Percentiles rank a stretch among this genome's conserved stretches.
These are phyloP conservation scores for Caloboletus firmus DNA, from an alignment of 1,284 basidiomycete genomes.

Conservation along the genomic window DNA sequence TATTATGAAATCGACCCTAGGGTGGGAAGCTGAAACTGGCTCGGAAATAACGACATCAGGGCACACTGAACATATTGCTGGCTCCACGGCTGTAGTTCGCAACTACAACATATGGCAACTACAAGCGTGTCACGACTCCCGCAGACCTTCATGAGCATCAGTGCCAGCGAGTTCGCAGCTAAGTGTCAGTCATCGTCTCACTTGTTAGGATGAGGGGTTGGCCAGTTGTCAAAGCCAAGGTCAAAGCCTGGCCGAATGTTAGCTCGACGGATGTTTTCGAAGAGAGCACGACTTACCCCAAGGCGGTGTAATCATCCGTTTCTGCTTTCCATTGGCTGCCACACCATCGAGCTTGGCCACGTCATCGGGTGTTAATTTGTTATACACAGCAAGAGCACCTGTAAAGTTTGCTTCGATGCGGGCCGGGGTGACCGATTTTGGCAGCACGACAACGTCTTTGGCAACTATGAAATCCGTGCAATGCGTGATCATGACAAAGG, in stretches of 20 bases:
- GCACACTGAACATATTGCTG: too few relatives aligned
- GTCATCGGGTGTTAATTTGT: slow-evolving; percentile 59
- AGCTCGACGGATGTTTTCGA: not conserved
- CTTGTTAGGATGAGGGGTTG: slow-evolving; percentile 13
- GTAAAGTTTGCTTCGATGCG: slow-evolving; percentile 73
- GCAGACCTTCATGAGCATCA: not conserved
- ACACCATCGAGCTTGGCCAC: slow-evolving; percentile 63
- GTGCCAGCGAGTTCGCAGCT: not conserved
- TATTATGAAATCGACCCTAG: not conserved
- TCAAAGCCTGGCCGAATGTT: slow-evolving; percentile 49
- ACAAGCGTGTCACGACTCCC: not conserved
- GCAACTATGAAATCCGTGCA: slow-evolving; percentile 43
- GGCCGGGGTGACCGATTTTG: slow-evolving; percentile 74
- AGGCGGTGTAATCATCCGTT: slow-evolving; percentile 60
- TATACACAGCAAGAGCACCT: slow-evolving; percentile 49
- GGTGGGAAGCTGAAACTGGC: not conserved
- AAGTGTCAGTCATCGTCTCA: not conserved
- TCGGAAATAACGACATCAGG: slow-evolving; percentile 5
- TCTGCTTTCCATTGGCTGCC: slow-evolving; percentile 71
- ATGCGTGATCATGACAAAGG: slow-evolving; percentile 2
- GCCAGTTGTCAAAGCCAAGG: slow-evolving; percentile 71
- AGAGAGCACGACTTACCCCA: slow-evolving; percentile 53
- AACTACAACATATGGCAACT: not conserved
- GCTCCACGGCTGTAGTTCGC: not conserved
- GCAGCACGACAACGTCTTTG: slow-evolving; percentile 65